Evolutionary conservation across 2,329 filamentous ascomycete species (phyloP).

Genomic region (Pseudocercospora vitis): DNA sequence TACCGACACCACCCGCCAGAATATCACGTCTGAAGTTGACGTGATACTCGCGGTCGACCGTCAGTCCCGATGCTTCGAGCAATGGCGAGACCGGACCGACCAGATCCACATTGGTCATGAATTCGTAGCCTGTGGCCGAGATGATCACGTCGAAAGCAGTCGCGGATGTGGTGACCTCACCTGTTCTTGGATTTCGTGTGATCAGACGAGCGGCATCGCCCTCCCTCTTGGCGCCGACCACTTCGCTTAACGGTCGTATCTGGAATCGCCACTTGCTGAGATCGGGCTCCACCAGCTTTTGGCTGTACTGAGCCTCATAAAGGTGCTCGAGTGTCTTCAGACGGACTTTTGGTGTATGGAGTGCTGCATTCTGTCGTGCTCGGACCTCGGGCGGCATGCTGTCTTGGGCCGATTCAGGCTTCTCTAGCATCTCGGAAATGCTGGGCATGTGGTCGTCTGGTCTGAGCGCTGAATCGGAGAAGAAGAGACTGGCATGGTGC

Average conservation of each 20-base stretch:
- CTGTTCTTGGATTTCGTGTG: conserved; percentile 21
- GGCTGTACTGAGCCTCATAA: conserved; percentile 30
- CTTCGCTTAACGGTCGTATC: conserved; percentile 20
- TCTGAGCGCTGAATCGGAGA: conserved; percentile 27
- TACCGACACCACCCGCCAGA: conserved; percentile 21
- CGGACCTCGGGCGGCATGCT: conserved; percentile 27
- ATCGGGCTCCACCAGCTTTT: conserved; percentile 25
- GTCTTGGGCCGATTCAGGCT: conserved; percentile 13
- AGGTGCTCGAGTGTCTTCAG: conserved; percentile 27
- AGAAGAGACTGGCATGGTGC: conserved; percentile 28
- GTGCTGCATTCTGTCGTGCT: conserved; percentile 14
- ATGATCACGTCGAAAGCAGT: conserved; percentile 27
- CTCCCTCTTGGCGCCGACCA: conserved; percentile 20
- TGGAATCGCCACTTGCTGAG: conserved; percentile 27
- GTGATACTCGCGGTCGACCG: conserved; percentile 27
- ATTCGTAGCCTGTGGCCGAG: conserved; percentile 25
- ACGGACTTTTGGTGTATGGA: conserved; percentile 23
- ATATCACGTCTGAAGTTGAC: conserved; percentile 28
- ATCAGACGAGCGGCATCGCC: conserved; percentile 19
- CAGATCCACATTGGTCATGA: conserved; percentile 18
- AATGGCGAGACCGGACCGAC: conserved; percentile 17
- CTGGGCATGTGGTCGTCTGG: conserved; percentile 26
- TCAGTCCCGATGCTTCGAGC: conserved; percentile 22
- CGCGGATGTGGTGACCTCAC: conserved; percentile 13
- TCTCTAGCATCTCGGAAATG: conserved; percentile 20